Evolutionary conservation across 768 basidiomycete species (phyloP).

Genomic region (Rhizopogon sp.): DNA sequence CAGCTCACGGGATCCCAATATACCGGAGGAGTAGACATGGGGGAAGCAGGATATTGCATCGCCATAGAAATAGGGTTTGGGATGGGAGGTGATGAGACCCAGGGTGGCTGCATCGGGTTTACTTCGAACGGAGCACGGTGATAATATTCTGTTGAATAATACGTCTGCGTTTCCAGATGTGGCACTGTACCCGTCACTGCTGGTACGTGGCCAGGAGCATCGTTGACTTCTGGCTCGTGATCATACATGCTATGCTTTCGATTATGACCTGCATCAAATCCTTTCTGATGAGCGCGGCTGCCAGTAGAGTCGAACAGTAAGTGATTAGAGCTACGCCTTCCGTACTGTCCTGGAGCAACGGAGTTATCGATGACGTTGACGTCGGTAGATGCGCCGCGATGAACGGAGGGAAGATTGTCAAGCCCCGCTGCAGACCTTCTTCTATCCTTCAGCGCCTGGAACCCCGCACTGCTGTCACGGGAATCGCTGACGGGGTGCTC

Average conservation of each 20-base stretch:
- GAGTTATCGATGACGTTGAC: background rate
- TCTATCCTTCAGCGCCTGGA: background rate
- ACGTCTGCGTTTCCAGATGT: background rate
- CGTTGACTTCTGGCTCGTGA: constrained; percentile 12
- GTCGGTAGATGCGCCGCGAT: constrained; percentile 7
- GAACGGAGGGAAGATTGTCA: constrained; percentile 9
- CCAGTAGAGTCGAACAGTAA: constrained; percentile 34
- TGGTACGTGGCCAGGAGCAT: background rate
- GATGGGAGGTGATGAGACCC: constrained; percentile 18
- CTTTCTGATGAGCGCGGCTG: constrained; percentile 20
- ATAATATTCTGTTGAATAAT: constrained; percentile 2
- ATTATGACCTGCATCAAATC: constrained; percentile 15
- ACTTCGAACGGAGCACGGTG: constrained; percentile 11
- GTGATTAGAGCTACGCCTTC: constrained; percentile 32
- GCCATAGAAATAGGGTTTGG: constrained; percentile 15
- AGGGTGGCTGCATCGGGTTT: constrained; percentile 17
- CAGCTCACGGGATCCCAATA: constrained; percentile 25
- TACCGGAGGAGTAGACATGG: constrained; percentile 16
- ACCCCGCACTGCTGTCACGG: background rate
- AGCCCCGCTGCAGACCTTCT: background rate
- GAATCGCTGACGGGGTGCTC: constrained; percentile 11
- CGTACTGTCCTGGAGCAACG: constrained; percentile 17
- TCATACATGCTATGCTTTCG: constrained; percentile 17
- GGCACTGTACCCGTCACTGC: background rate
- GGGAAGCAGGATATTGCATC: constrained; percentile 23